These are phyloP conservation scores for Chondrus crispus DNA, from an alignment of 23 red algal species.

Conservation along the genomic window DNA sequence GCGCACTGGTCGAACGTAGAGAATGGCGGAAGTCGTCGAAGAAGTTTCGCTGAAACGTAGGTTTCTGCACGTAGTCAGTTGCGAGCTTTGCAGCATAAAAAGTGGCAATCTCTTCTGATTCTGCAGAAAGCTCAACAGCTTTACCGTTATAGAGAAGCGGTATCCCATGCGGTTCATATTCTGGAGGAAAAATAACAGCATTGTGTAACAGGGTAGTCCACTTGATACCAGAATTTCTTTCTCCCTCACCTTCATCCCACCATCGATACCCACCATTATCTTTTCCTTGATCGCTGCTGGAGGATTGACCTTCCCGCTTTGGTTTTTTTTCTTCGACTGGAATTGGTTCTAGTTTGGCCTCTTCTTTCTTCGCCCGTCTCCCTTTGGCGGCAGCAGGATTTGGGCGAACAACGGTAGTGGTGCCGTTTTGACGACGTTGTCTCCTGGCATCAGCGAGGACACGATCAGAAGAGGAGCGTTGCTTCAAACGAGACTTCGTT, in stretches of 20 bases:
- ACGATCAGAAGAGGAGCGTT: too few relatives aligned
- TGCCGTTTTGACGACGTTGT: too few relatives aligned
- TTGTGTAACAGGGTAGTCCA: slow-evolving; percentile 88
- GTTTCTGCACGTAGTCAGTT: slow-evolving; percentile 83
- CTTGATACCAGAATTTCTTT: slow-evolving; percentile 55
- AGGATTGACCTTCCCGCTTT: too few relatives aligned
- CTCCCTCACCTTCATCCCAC: slow-evolving; percentile 59
- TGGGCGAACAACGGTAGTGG: too few relatives aligned
- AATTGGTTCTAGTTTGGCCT: too few relatives aligned
- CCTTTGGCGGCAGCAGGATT: too few relatives aligned
- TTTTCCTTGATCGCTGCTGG: too few relatives aligned
- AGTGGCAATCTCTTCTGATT: slow-evolving; percentile 92
- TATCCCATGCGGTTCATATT: slow-evolving; percentile 76
- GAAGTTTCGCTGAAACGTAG: slow-evolving; percentile 85
- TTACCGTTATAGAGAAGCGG: slow-evolving; percentile 85
- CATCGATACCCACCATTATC: slow-evolving; percentile 36
- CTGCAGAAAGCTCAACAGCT: slow-evolving; percentile 53
- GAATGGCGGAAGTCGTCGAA: slow-evolving; percentile 85
- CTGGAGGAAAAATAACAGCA: slow-evolving; percentile 89
- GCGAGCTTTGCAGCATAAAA: slow-evolving; percentile 94
- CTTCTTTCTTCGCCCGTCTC: too few relatives aligned
- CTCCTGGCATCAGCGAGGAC: too few relatives aligned
- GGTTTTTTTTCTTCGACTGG: too few relatives aligned
- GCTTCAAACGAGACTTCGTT: too few relatives aligned
- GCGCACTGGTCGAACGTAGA: not conserved